Evolutionary conservation across 2,329 filamentous ascomycete genomes (phyloP).

Genomic region (Talaromyces marneffei): DNA sequence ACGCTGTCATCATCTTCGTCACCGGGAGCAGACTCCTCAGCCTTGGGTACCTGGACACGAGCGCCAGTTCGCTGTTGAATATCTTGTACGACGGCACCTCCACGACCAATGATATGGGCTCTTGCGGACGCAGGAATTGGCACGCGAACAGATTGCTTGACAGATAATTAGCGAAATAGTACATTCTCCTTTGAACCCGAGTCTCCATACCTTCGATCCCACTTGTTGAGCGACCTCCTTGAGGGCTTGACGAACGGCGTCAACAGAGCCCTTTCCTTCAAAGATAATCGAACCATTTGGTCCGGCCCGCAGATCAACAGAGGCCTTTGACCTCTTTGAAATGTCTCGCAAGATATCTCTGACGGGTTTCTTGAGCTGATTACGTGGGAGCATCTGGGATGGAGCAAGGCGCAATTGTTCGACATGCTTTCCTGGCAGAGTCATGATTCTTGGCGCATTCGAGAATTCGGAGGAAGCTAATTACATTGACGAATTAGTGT

Average conservation of each 20-base stretch:
- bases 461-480: conserved; percentile 25
- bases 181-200: conserved; percentile 20
- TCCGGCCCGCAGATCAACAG: conserved; percentile 69
- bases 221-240: conserved; percentile 86
- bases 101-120: conserved; percentile 87
- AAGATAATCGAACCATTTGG: conserved; percentile 70
- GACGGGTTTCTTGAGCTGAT: conserved; percentile 77
- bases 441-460: conserved; percentile 54
- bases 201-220: conserved; percentile 63
- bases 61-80: conserved; percentile 87
- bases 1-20: conserved; percentile 72
- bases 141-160: conserved; percentile 62
- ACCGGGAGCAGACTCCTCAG: conserved; percentile 58
- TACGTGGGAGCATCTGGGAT: conserved; percentile 67
- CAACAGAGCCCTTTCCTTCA: conserved; percentile 75
- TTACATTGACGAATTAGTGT: conserved; percentile 38
- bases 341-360: conserved; percentile 83
- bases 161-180: conserved; percentile 11
- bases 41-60: conserved; percentile 80
- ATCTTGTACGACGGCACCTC: conserved; percentile 81
- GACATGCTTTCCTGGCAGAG: conserved; percentile 74
- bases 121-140: conserved; percentile 77
- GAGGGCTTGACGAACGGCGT: conserved; percentile 78
- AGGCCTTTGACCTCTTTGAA: conserved; percentile 85
- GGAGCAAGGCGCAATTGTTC: conserved; percentile 70